These are phyloP conservation scores for Edaphochlamys debaryana DNA, from an alignment of 139 green algal genomes.

Conservation along the genomic window DNA sequence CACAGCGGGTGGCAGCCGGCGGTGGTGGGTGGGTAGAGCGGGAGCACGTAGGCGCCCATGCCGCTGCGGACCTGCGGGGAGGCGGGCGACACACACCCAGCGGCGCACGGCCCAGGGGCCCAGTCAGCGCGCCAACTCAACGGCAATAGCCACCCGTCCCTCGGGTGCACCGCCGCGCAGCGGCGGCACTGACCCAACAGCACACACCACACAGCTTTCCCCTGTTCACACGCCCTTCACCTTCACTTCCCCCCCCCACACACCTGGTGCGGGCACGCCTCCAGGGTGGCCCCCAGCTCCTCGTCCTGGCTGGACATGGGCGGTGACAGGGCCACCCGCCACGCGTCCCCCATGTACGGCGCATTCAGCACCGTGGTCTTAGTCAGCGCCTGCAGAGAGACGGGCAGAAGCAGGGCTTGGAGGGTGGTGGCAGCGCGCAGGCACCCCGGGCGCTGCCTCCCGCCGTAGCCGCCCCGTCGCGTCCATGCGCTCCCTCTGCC, in stretches of 20 bases:
- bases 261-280: conserved; percentile 30
- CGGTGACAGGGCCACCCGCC: conserved; percentile 15
- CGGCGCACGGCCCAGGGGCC: too few relatives aligned
- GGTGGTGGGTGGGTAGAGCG: conserved; percentile 48
- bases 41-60: conserved; percentile 50
- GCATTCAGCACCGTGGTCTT: conserved; percentile 34
- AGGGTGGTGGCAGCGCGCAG: too few relatives aligned
- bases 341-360: conserved; percentile 71
- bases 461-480: too few relatives aligned
- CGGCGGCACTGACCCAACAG: background rate
- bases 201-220: background rate
- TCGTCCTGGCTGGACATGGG: background rate
- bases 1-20: conserved; percentile 67
- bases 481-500: too few relatives aligned
- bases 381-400: conserved; percentile 8
- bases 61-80: background rate
- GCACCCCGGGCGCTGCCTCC: too few relatives aligned
- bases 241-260: background rate
- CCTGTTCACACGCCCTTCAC: too few relatives aligned
- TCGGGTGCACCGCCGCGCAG: too few relatives aligned
- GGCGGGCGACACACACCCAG: background rate
- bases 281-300: conserved; percentile 39
- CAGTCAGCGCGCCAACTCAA: background rate
- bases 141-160: too few relatives aligned
- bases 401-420: too few relatives aligned